Percentiles rank a stretch among this genome's conserved stretches.
Conservation (phyloP, 1,284 basidiomycete genomes). For the Cutaneotrichosporon spelunceum region DNA sequence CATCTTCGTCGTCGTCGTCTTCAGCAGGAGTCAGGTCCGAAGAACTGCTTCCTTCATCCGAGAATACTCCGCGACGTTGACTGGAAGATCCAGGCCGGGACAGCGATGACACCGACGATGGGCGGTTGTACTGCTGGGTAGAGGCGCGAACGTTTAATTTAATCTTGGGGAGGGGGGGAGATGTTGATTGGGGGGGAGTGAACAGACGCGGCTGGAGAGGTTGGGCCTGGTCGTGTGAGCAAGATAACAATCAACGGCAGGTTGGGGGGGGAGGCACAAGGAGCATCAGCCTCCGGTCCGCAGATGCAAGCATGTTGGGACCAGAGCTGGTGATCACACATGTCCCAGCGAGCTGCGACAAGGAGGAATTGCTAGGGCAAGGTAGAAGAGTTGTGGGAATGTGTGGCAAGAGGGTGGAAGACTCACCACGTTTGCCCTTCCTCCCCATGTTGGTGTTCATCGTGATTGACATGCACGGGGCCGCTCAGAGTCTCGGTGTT, state of each 20-base stretch:
- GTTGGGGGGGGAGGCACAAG: conserved; percentile 3
- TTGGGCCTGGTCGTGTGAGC: conserved; percentile 30
- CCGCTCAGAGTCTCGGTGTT: conserved; percentile 15
- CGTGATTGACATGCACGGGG: conserved; percentile 22
- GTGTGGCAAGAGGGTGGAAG: not conserved
- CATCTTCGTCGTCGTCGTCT: conserved; percentile 23
- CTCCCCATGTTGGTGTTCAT: conserved; percentile 24
- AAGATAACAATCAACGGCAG: not conserved
- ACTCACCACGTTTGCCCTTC: conserved; percentile 30
- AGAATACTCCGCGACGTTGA: conserved; percentile 16
- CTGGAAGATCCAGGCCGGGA: conserved; percentile 12
- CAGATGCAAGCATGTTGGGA: conserved; percentile 3
- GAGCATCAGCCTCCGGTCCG: not conserved
- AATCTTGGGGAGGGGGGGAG: conserved; percentile 24
- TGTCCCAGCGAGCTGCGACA: not conserved
- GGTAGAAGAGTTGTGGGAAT: not conserved
- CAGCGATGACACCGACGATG: conserved; percentile 13
- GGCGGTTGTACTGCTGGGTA: conserved; percentile 11
- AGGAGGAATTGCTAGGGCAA: not conserved
- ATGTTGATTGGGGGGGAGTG: conserved; percentile 18
- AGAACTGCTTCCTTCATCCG: conserved; percentile 24
- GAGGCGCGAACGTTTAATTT: conserved; percentile 22
- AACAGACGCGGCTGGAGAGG: conserved; percentile 22
- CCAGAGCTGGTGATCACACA: not conserved
- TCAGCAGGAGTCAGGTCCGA: conserved; percentile 28